phyloP scores from a whole-genome alignment of 192 early-diverging fungal species.

The Cetraspora pellucida region DNA sequence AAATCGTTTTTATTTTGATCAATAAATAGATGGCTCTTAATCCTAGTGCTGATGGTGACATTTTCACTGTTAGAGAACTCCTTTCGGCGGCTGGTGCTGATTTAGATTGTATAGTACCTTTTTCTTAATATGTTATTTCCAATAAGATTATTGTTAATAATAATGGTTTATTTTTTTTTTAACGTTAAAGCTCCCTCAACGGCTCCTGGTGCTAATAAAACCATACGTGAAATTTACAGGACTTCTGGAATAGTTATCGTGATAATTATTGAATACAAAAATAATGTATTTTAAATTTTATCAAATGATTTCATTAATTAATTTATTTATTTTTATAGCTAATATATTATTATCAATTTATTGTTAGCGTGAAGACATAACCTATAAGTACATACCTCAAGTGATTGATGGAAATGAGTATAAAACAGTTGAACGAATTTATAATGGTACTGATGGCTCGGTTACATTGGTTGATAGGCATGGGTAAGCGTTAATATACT shows the following conservation, averaged over 20 bases:
- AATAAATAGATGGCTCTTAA: not conserved
- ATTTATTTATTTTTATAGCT: not conserved
- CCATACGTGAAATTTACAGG: constrained; percentile 37
- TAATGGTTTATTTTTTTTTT: not conserved
- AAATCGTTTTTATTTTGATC: not conserved
- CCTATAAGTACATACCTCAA: constrained; percentile 47
- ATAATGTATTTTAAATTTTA: not conserved
- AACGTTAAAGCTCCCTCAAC: not conserved
- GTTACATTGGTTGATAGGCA: constrained; percentile 43
- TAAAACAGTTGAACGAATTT: constrained; percentile 44
- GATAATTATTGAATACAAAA: constrained; percentile 47
- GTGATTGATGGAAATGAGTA: constrained; percentile 47
- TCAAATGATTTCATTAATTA: not conserved
- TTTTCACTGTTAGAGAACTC: constrained; percentile 43
- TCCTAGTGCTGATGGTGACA: constrained; percentile 38
- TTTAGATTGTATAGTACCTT: constrained; percentile 30
- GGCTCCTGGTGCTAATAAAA: constrained; percentile 22
- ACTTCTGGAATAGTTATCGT: constrained; percentile 46
- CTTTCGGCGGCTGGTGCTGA: constrained; percentile 40
- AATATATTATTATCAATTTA: not conserved
- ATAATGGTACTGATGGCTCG: constrained; percentile 31
- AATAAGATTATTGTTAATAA: no score
- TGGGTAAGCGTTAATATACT: constrained; percentile 35
- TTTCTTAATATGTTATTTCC: no score
- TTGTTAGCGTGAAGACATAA: constrained; percentile 35